phyloP scores from a whole-genome alignment of 1,139 yeast species.

The Meyerozyma athensensis region DNA sequence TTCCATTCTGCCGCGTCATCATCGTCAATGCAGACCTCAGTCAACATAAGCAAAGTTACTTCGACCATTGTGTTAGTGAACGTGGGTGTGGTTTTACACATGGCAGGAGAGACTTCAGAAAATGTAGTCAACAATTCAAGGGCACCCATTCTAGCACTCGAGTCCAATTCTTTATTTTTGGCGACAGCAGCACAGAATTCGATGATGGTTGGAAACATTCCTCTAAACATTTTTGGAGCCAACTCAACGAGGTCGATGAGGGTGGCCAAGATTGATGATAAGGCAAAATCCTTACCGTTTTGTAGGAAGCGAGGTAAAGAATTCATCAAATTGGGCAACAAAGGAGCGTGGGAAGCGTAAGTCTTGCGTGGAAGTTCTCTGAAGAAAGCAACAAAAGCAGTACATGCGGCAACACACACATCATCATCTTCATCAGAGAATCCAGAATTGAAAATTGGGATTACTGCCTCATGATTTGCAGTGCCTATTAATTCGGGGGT shows the following conservation, averaged over 20 bases:
- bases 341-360: constrained; percentile 73
- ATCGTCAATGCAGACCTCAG: constrained; percentile 87
- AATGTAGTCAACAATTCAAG: constrained; percentile 85
- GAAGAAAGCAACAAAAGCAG: constrained; percentile 89
- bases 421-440: constrained; percentile 74
- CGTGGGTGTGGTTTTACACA: constrained; percentile 79
- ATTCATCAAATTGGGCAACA: constrained; percentile 78
- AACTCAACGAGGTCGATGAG: constrained; percentile 85
- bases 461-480: constrained; percentile 48
- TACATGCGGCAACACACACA: constrained; percentile 87
- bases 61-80: constrained; percentile 72
- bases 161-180: constrained; percentile 74
- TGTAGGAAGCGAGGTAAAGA: constrained; percentile 82
- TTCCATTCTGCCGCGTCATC: constrained; percentile 88
- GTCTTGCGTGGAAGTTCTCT: constrained; percentile 70
- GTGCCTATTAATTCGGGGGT: constrained; percentile 75
- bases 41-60: constrained; percentile 76
- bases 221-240: constrained; percentile 92
- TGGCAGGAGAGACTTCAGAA: constrained; percentile 88
- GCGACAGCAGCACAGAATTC: constrained; percentile 81
- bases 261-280: constrained; percentile 83
- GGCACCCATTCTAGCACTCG: constrained; percentile 77
- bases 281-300: constrained; percentile 72
- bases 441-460: constrained; percentile 73
- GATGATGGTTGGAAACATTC: constrained; percentile 81